Evolutionary conservation across 306 rosid genomes (phyloP).

Genomic region (Prosopis cineraria): DNA sequence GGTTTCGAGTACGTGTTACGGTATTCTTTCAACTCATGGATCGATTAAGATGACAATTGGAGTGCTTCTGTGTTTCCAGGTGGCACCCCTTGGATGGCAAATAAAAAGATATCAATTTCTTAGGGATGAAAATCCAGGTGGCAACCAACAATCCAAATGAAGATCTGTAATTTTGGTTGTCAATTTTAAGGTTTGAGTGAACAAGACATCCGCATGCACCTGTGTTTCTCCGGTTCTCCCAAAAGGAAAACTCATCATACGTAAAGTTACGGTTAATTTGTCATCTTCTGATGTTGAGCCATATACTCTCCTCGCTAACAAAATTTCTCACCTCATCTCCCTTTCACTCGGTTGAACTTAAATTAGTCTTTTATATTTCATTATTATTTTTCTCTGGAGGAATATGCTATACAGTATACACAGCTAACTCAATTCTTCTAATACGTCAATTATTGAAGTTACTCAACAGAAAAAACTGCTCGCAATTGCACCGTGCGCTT

Average conservation of each 20-base stretch:
- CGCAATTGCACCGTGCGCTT: too few relatives aligned
- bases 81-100: not conserved
- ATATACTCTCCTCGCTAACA: not conserved
- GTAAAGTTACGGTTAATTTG: not conserved
- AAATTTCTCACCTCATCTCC: too few relatives aligned
- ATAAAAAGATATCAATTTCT: not conserved
- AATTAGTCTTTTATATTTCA: too few relatives aligned
- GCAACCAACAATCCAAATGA: not conserved
- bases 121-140: not conserved
- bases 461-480: too few relatives aligned
- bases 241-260: too few relatives aligned
- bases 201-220: not conserved
- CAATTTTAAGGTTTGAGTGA: not conserved
- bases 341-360: too few relatives aligned
- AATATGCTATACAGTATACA: too few relatives aligned
- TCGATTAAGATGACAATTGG: not conserved
- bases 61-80: not conserved
- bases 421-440: too few relatives aligned
- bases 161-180: not conserved
- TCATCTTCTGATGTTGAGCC: not conserved
- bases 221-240: not conserved
- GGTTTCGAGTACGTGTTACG: too few relatives aligned
- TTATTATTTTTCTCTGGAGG: too few relatives aligned
- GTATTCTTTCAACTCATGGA: too few relatives aligned
- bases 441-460: too few relatives aligned